Evolutionary conservation across 176 grass and related monocot species (phyloP).

Genomic region (Juncus inflexus): DNA sequence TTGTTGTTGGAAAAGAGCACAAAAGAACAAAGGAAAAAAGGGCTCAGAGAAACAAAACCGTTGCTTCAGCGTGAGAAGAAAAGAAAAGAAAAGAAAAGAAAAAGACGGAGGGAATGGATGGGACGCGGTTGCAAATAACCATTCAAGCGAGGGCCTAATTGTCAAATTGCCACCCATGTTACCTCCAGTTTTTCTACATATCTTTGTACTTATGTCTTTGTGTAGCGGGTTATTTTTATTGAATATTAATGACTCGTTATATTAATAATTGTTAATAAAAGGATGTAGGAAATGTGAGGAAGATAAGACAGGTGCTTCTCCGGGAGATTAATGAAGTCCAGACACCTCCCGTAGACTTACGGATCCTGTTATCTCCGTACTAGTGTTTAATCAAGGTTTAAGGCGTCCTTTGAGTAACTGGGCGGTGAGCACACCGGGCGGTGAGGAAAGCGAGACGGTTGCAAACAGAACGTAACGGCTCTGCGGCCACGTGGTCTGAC

Average conservation of each 20-base stretch:
- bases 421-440: background rate
- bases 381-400: no score
- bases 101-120: slow-evolving; percentile 11
- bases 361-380: background rate
- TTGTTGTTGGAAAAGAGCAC: slow-evolving; percentile 29
- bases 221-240: background rate
- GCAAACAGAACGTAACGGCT: no score
- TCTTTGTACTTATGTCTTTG: background rate
- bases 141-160: slow-evolving; percentile 7
- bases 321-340: no score
- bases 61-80: slow-evolving; percentile 18
- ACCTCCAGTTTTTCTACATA: no score
- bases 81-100: slow-evolving; percentile 34
- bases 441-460: no score
- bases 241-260: background rate
- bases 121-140: background rate
- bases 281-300: background rate
- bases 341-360: background rate
- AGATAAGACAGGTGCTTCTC: slow-evolving; percentile 5
- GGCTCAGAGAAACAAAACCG: slow-evolving; percentile 22
- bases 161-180: background rate
- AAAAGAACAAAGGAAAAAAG: slow-evolving; percentile 38
- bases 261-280: background rate
- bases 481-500: no score
- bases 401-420: no score